These are phyloP conservation scores for barley (Hordeum vulgare) DNA, from an alignment of 176 grass and related monocot genomes.

Conservation along the genomic window DNA sequence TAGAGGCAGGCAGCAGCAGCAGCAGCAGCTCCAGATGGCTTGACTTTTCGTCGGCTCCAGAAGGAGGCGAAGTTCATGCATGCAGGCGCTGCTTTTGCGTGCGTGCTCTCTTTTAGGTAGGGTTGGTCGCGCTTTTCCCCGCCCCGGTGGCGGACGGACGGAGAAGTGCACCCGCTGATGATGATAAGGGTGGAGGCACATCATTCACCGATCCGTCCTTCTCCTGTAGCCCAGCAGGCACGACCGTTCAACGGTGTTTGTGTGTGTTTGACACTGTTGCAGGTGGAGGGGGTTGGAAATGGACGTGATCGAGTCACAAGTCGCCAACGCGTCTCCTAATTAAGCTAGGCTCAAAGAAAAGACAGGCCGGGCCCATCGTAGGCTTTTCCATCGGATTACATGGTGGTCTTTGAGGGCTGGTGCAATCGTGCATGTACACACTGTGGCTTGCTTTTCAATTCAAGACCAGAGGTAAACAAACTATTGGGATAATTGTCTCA, in stretches of 20 bases:
- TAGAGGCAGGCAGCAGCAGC: no score
- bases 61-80: neutral
- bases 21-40: neutral
- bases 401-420: neutral
- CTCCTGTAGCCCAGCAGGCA: neutral
- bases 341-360: neutral
- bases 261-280: neutral
- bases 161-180: neutral
- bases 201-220: neutral
- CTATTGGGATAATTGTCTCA: no score
- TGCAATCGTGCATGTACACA: neutral
- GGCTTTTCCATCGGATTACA: no score
- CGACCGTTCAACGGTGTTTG: neutral
- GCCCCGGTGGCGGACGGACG: neutral
- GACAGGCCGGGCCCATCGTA: no score
- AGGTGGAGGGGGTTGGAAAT: neutral
- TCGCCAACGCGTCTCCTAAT: neutral
- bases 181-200: constrained; percentile 7
- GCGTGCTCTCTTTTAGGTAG: neutral
- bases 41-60: neutral
- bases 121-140: constrained; percentile 7
- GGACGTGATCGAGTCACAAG: neutral
- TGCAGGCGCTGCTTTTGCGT: neutral
- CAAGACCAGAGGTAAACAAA: no score
- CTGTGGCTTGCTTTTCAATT: no score